These are phyloP conservation scores for Hamigera avellanea DNA, from an alignment of 495 filamentous ascomycete species.

Conservation along the genomic window DNA sequence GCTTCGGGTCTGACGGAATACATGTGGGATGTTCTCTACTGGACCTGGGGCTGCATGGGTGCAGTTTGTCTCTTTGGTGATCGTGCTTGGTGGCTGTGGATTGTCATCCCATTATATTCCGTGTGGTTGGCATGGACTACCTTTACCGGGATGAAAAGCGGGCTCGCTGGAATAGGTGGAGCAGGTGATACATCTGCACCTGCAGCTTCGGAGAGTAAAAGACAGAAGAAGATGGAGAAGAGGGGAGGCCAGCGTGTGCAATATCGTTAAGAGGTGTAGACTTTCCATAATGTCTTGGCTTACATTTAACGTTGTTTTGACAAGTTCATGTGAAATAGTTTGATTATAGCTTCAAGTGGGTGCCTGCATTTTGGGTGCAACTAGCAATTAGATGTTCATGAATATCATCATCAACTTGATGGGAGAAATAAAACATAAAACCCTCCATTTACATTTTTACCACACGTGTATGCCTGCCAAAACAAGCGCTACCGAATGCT, in stretches of 20 bases:
- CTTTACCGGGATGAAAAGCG: constrained; percentile 51
- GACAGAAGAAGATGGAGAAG: constrained; percentile 54
- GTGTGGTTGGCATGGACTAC: constrained; percentile 55
- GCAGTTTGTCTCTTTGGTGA: constrained; percentile 60
- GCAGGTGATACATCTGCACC: constrained; percentile 11
- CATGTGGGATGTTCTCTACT: constrained; percentile 94
- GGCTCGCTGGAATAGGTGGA: constrained; percentile 47
- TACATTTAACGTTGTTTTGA: too few relatives aligned
- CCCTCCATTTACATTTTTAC: too few relatives aligned
- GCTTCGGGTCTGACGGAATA: constrained; percentile 89
- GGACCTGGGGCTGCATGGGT: constrained; percentile 63
- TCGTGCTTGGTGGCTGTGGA: constrained; percentile 65
- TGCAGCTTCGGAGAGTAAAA: constrained; percentile 38
- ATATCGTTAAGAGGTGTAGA: constrained; percentile 23
- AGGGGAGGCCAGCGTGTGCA: constrained; percentile 38
- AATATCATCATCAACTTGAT: too few relatives aligned
- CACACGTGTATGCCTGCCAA: too few relatives aligned
- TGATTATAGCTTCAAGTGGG: too few relatives aligned
- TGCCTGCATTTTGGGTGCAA: too few relatives aligned
- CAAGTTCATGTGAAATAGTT: too few relatives aligned
- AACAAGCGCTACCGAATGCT: too few relatives aligned
- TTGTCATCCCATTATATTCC: constrained; percentile 58
- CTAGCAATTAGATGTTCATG: too few relatives aligned
- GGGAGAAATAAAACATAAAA: too few relatives aligned
- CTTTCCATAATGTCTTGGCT: neutral